A percentile compares a stretch with the other conserved stretches of the same genome.
Evolutionary conservation across 2,329 filamentous ascomycete genomes (phyloP).

Genomic region (Chaetomium strumarium): DNA sequence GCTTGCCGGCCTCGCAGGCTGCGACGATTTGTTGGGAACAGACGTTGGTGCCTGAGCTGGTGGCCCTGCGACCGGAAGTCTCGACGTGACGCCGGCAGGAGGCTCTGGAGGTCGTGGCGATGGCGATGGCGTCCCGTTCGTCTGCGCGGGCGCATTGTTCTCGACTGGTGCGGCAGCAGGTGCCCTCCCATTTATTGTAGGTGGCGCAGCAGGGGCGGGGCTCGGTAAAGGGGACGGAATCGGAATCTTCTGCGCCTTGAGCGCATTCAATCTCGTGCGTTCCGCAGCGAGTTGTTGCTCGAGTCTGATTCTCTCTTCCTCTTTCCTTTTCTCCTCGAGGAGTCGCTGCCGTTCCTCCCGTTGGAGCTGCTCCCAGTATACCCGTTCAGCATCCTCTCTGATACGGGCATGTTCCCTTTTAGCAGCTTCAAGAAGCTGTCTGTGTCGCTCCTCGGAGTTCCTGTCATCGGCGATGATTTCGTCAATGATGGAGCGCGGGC

Average conservation of each 20-base stretch:
- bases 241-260: slow-evolving; percentile 29
- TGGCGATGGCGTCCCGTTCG: neutral
- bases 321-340: slow-evolving; percentile 26
- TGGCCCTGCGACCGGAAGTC: neutral
- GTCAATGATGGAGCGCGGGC: slow-evolving; percentile 20
- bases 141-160: neutral
- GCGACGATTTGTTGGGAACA: neutral
- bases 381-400: slow-evolving; percentile 27
- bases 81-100: neutral
- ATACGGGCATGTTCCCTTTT: slow-evolving; percentile 28
- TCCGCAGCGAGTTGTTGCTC: slow-evolving; percentile 26
- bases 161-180: neutral
- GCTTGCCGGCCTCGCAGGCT: slow-evolving; percentile 5
- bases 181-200: slow-evolving; percentile 6
- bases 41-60: slow-evolving; percentile 4
- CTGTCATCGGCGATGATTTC: slow-evolving; percentile 28
- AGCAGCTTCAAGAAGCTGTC: slow-evolving; percentile 27
- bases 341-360: slow-evolving; percentile 22
- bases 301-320: slow-evolving; percentile 28
- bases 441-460: slow-evolving; percentile 31
- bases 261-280: slow-evolving; percentile 25
- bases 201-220: slow-evolving; percentile 16
- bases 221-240: slow-evolving; percentile 23
- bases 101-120: neutral
- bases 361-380: slow-evolving; percentile 24